These are phyloP conservation scores for Tolypocladium guangdongense DNA, from an alignment of 2,329 filamentous ascomycete species.

Conservation along the genomic window DNA sequence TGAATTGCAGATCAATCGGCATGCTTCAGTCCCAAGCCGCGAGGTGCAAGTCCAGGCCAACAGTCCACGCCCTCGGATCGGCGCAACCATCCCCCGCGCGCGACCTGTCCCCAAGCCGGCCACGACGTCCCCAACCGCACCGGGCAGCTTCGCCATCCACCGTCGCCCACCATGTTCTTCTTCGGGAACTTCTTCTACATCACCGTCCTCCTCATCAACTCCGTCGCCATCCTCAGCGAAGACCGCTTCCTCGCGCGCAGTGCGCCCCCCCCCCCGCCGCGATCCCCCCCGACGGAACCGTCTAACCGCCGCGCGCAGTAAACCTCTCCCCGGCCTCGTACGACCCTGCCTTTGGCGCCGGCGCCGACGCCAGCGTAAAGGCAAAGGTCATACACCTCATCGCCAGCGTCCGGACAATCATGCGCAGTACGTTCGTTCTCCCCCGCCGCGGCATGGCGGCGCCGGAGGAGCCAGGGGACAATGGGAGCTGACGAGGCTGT, in stretches of 20 bases:
- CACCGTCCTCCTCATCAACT: conserved; percentile 80
- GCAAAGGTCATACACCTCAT: conserved; percentile 84
- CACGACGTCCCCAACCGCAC: neutral
- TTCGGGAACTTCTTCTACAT: conserved; percentile 64
- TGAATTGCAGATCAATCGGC: no score
- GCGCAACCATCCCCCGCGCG: conserved; percentile 18
- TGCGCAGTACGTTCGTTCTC: conserved; percentile 57
- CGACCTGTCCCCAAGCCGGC: neutral
- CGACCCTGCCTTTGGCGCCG: conserved; percentile 70
- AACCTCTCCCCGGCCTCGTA: conserved; percentile 63
- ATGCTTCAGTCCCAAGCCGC: neutral
- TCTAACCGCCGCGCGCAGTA: conserved; percentile 28
- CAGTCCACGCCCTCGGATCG: conserved; percentile 21
- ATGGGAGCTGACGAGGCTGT: neutral
- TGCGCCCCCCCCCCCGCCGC: conserved; percentile 15
- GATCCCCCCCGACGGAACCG: no score
- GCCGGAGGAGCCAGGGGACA: neutral
- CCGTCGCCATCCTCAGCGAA: conserved; percentile 86
- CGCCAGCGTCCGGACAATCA: conserved; percentile 78
- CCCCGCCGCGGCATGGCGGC: neutral
- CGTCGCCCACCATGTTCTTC: conserved; percentile 48
- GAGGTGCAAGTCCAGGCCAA: no score
- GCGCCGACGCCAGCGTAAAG: conserved; percentile 67
- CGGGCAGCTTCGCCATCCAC: neutral
- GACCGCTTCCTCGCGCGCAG: conserved; percentile 77